Conservation (phyloP, 441 rosid species). For the Jatropha podagrica region DNA sequence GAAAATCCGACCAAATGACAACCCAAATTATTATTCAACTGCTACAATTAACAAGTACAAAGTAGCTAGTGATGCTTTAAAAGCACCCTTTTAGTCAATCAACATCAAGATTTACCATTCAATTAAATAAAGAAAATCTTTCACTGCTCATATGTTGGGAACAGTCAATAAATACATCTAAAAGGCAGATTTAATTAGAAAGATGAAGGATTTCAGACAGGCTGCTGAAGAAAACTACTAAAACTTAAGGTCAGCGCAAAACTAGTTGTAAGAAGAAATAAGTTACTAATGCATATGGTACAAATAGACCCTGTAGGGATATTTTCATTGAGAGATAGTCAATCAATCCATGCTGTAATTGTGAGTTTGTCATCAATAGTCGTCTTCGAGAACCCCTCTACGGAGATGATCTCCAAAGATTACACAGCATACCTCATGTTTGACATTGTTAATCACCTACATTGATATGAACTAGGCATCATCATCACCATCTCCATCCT, state of each 20-base stretch:
- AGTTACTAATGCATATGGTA: slow-evolving; percentile 43
- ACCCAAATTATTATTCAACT: background rate
- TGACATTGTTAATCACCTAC: slow-evolving; percentile 16
- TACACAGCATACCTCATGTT: slow-evolving; percentile 24
- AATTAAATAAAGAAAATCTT: slow-evolving; percentile 21
- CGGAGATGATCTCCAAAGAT: slow-evolving; percentile 8
- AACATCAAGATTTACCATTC: slow-evolving; percentile 8
- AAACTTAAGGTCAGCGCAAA: slow-evolving; percentile 26
- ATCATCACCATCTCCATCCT: slow-evolving; percentile 42
- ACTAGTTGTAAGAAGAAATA: slow-evolving; percentile 21
- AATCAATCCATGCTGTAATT: slow-evolving; percentile 17
- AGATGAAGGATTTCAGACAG: background rate
- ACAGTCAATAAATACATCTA: slow-evolving; percentile 31
- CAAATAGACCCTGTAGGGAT: slow-evolving; percentile 33
- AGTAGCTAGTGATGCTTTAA: background rate
- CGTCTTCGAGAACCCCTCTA: slow-evolving; percentile 20
- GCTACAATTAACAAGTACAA: background rate
- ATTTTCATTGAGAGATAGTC: slow-evolving; percentile 23
- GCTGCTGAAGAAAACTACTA: slow-evolving; percentile 16
- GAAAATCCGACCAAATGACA: background rate
- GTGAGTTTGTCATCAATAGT: slow-evolving; percentile 24
- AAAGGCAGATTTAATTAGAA: slow-evolving; percentile 16
- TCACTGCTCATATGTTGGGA: slow-evolving; percentile 24
- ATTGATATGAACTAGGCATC: slow-evolving; percentile 32
- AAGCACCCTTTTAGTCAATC: background rate